Percentiles rank a stretch among this genome's conserved stretches.
Conservation (phyloP, 768 basidiomycete genomes). For the Trametes cinnabarina region DNA sequence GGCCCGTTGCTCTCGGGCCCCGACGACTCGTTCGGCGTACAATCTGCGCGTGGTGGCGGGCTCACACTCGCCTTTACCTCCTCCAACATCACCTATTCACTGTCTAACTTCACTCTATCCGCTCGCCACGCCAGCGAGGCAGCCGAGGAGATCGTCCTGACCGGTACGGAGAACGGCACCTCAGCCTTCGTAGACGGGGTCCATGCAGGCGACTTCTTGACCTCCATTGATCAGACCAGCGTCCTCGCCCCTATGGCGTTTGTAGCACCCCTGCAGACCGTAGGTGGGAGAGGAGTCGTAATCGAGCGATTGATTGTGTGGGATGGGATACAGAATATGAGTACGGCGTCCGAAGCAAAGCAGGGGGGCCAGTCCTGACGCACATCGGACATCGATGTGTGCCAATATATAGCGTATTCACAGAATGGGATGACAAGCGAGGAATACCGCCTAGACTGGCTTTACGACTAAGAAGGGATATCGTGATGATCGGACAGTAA, state of each 20-base stretch:
- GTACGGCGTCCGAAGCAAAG: neutral
- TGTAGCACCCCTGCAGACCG: constrained; percentile 21
- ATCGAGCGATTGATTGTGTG: constrained; percentile 16
- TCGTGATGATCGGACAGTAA: no score
- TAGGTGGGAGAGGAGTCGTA: constrained; percentile 4
- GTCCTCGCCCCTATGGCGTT: constrained; percentile 23
- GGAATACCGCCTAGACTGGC: constrained; percentile 8
- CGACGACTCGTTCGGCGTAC: constrained; percentile 20
- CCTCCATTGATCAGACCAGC: constrained; percentile 17
- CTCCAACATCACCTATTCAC: constrained; percentile 22
- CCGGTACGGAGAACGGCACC: constrained; percentile 21
- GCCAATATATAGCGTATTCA: constrained; percentile 10
- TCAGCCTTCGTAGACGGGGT: constrained; percentile 21
- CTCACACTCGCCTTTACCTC: constrained; percentile 26
- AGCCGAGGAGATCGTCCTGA: constrained; percentile 16
- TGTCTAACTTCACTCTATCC: constrained; percentile 18
- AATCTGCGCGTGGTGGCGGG: neutral
- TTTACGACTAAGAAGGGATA: no score
- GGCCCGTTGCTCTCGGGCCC: constrained; percentile 22
- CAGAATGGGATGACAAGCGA: neutral
- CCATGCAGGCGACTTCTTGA: constrained; percentile 23
- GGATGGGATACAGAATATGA: constrained; percentile 19
- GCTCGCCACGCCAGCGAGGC: neutral
- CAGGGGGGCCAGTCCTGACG: neutral
- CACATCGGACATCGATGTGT: neutral